Base-by-base conservation (phyloP, 805 yeast species). In the Candida anglica region DNA sequence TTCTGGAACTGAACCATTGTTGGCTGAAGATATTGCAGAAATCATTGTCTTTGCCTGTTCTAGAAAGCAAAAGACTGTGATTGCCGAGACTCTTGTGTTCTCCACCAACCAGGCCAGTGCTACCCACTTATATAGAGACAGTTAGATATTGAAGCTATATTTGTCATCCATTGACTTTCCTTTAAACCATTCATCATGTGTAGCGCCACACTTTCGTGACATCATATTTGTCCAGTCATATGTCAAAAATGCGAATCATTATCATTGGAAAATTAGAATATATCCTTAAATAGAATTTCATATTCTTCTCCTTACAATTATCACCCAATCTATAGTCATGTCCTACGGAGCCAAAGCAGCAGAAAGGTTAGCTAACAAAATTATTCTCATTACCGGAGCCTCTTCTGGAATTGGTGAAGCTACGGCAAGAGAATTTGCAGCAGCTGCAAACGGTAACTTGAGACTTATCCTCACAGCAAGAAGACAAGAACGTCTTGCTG, bases 61-160 rank as follows among this genome's bases (percentile, higher is more conserved):
- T 6, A 75, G 93, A 60, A 75, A 77, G 40, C 73, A 71, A 44
- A 83, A 83, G 53, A 77, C 85, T 1, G 91, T 83, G 13, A 62
- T 83, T 50, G 89, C 91, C 3, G 95, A 88, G 54, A 69, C 86
- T 13, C 69, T 89, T 54, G 80, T 91, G 9, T 86, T 88, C 65
- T 86, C 96, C 13, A 73, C 79, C 29, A 81, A 84, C 65, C 97
- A 89, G 67, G 96, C 94, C 3, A 73, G 85, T 39, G 79, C 94
- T 6, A 62, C 69, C 46, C 86, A 81, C 52, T 58, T 81, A 22
- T 67, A 79, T 66, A 40, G 50, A 36, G 30, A 32, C 14, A 29
- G n/a, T n/a, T n/a, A n/a, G n/a, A n/a, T n/a, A n/a, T n/a, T n/a
- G n/a, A n/a, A n/a, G n/a, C n/a, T n/a, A n/a, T n/a, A n/a, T n/a